These are phyloP conservation scores for Hypoxylon sp. DNA, from an alignment of 2,329 filamentous ascomycete species.

Conservation along the genomic window DNA sequence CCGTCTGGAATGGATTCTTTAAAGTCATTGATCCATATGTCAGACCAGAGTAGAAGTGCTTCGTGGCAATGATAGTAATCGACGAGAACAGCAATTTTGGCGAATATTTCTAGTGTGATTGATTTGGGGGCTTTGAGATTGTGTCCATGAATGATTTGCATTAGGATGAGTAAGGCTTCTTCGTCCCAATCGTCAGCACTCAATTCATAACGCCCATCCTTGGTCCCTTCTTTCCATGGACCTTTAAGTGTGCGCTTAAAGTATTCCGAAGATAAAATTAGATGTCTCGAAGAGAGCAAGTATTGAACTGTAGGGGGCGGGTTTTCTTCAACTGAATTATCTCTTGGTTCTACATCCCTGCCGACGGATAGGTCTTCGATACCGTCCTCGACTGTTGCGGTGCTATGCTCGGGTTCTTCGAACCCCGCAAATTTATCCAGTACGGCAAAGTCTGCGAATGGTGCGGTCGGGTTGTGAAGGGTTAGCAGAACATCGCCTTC, in stretches of 20 bases:
- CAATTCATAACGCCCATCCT: slow-evolving; percentile 4
- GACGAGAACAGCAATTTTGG: slow-evolving; percentile 27
- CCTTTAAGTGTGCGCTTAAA: slow-evolving; percentile 22
- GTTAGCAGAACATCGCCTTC: slow-evolving; percentile 22
- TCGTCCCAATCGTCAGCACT: slow-evolving; percentile 41
- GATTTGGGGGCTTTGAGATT: slow-evolving; percentile 11
- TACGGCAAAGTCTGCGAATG: slow-evolving; percentile 22
- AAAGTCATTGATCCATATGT: neutral
- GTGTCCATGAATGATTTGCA: slow-evolving; percentile 28
- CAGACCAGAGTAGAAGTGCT: neutral
- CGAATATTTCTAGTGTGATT: slow-evolving; percentile 18
- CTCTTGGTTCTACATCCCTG: neutral
- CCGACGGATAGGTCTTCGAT: neutral
- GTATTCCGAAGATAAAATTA: slow-evolving; percentile 28
- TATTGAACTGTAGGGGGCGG: neutral
- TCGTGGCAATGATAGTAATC: slow-evolving; percentile 29
- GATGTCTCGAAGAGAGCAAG: slow-evolving; percentile 31
- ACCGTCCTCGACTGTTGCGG: neutral
- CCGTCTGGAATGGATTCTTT: neutral
- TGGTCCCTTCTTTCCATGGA: slow-evolving; percentile 22
- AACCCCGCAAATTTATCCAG: neutral
- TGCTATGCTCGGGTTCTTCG: neutral
- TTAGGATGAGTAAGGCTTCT: slow-evolving; percentile 42
- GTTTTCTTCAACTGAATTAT: neutral
- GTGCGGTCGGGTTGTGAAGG: slow-evolving; percentile 13